Evolutionary conservation across 2,329 filamentous ascomycete genomes (phyloP).

Genomic region (Claviceps maximensis): DNA sequence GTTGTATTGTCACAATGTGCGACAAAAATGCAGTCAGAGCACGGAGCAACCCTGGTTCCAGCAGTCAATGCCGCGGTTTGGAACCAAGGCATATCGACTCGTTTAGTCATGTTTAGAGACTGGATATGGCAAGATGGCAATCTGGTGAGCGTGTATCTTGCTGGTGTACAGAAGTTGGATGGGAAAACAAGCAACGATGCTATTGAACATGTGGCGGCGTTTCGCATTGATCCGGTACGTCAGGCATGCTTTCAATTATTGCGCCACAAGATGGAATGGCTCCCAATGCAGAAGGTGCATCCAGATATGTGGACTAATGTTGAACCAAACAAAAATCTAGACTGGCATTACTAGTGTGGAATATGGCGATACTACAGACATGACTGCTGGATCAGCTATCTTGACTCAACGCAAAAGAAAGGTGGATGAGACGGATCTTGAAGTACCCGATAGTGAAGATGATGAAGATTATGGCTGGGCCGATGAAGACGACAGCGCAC

Average conservation of each 20-base stretch:
- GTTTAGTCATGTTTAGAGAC: slow-evolving; percentile 69
- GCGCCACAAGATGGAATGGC: neutral
- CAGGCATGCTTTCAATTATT: neutral
- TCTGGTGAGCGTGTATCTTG: slow-evolving; percentile 40
- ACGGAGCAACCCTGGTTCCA: slow-evolving; percentile 56
- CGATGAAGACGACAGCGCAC: slow-evolving; percentile 48
- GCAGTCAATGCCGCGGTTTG: slow-evolving; percentile 64
- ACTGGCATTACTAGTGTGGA: slow-evolving; percentile 28
- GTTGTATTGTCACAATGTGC: slow-evolving; percentile 68
- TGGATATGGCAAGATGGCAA: slow-evolving; percentile 42
- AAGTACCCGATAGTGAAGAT: slow-evolving; percentile 48
- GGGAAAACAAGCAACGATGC: slow-evolving; percentile 31
- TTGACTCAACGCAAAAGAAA: slow-evolving; percentile 46
- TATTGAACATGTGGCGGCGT: slow-evolving; percentile 33
- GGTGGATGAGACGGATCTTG: slow-evolving; percentile 43
- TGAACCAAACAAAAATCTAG: slow-evolving; percentile 17
- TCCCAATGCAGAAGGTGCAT: neutral
- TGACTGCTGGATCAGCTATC: slow-evolving; percentile 21
- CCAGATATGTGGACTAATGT: neutral
- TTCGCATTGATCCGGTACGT: slow-evolving; percentile 33
- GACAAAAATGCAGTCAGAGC: slow-evolving; percentile 60
- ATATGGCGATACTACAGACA: slow-evolving; percentile 20
- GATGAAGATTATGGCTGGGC: slow-evolving; percentile 65
- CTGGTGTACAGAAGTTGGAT: slow-evolving; percentile 51
- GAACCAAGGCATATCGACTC: slow-evolving; percentile 63